phyloP scores from a whole-genome alignment of 495 filamentous ascomycete genomes.

The Lepraria neglecta region DNA sequence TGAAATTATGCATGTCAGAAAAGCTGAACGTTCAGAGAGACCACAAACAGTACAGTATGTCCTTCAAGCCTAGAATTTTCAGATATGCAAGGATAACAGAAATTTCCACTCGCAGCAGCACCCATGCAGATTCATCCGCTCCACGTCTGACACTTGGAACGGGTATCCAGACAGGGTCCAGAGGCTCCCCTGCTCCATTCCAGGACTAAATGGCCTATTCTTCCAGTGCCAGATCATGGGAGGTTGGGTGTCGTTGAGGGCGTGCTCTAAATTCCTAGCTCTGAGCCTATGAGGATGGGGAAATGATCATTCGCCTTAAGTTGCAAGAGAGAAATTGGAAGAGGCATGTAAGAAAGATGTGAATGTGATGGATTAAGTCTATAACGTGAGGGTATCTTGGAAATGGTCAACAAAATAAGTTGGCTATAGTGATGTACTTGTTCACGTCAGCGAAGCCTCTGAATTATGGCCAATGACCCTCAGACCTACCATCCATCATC shows the following conservation, averaged over 20 bases:
- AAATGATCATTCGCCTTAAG: not conserved
- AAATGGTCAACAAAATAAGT: not conserved
- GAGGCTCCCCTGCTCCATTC: not conserved
- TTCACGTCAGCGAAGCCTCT: not conserved
- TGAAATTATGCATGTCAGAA: not conserved
- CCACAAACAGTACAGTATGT: conserved; percentile 14
- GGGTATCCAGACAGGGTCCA: not conserved
- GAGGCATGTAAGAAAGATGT: not conserved
- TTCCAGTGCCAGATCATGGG: not conserved
- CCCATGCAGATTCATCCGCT: not conserved
- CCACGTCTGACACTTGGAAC: too few species aligned
- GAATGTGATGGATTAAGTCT: not conserved
- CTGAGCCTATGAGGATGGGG: not conserved
- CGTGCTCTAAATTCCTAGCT: not conserved
- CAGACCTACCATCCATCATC: conserved; percentile 9
- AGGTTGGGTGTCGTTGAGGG: not conserved
- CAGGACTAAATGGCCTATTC: not conserved
- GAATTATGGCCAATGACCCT: not conserved
- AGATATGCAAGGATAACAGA: conserved; percentile 14
- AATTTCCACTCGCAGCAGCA: not conserved
- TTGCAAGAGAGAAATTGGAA: not conserved
- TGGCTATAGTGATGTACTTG: not conserved
- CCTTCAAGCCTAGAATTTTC: conserved; percentile 8
- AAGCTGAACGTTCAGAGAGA: not conserved
- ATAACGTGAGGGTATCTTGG: not conserved